Evolutionary conservation across 176 grass and related monocot species (phyloP).

Genomic region (Juncus inflexus): DNA sequence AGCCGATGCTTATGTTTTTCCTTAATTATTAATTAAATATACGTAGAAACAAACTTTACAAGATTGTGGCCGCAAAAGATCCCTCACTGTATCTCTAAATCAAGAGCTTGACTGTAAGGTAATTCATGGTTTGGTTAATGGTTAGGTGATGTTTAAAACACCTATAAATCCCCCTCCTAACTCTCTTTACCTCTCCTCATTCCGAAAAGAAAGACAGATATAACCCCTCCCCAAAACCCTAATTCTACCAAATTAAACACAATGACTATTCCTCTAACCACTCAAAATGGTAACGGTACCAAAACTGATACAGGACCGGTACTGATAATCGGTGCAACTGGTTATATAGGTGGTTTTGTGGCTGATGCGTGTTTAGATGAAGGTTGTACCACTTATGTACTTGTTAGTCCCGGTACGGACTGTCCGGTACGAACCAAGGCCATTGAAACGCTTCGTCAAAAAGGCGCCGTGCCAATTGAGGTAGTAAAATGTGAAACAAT

Average conservation of each 20-base stretch:
- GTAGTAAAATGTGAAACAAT: slow-evolving; percentile 15
- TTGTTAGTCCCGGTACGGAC: slow-evolving; percentile 36
- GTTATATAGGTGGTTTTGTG: slow-evolving; percentile 72
- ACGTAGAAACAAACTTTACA: no score
- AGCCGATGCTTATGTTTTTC: no score
- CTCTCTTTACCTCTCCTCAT: neutral
- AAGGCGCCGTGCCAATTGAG: slow-evolving; percentile 55
- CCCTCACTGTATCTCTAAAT: no score
- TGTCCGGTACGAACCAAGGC: slow-evolving; percentile 29
- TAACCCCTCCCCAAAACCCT: neutral
- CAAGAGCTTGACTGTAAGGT: slow-evolving; percentile 25
- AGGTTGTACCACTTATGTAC: slow-evolving; percentile 46
- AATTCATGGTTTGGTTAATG: neutral
- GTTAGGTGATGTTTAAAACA: neutral
- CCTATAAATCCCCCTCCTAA: no score
- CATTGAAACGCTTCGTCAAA: slow-evolving; percentile 38
- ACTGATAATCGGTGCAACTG: slow-evolving; percentile 55
- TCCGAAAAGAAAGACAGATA: slow-evolving; percentile 4
- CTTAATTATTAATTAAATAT: no score
- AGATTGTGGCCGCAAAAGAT: no score
- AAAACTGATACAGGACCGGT: slow-evolving; percentile 23
- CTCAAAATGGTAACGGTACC: neutral
- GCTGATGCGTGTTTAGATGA: slow-evolving; percentile 55
- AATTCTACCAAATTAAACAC: neutral
- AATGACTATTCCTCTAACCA: slow-evolving; percentile 15